phyloP scores from a whole-genome alignment of 78 protist species.

The Dictyostelium purpureum region DNA sequence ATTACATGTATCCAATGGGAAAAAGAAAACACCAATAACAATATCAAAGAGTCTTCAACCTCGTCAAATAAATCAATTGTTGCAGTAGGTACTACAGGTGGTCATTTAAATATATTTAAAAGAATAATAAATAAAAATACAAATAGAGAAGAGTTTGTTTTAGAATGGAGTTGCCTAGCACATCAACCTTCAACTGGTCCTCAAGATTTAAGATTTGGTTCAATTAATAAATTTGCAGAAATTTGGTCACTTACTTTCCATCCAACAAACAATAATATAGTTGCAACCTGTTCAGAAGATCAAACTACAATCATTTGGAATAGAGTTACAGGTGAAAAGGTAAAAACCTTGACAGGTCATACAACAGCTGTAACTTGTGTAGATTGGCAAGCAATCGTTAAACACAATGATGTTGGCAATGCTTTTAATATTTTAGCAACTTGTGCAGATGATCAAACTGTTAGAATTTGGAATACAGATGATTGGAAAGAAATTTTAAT shows the following conservation, averaged over 20 bases:
- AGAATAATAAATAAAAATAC: neutral
- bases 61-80: neutral
- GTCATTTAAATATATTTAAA: conserved; percentile 17
- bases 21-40: no score
- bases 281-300: conserved; percentile 72
- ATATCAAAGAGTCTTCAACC: neutral
- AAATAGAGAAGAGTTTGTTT: neutral
- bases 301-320: conserved; percentile 50
- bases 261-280: neutral
- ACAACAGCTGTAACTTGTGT: conserved; percentile 66
- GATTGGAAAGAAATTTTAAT: neutral
- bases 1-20: conserved; percentile 62
- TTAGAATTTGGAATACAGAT: conserved; percentile 50
- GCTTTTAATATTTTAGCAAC: neutral
- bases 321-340: neutral
- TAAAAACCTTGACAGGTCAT: conserved; percentile 27
- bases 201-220: conserved; percentile 51
- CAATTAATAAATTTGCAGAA: conserved; percentile 63
- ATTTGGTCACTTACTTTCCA: conserved; percentile 60
- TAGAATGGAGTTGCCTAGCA: conserved; percentile 11
- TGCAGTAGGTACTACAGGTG: conserved; percentile 73
- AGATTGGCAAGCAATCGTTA: neutral
- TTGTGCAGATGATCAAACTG: conserved; percentile 73
- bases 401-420: neutral
- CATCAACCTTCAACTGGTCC: conserved; percentile 29